Percentiles rank a stretch among this genome's conserved stretches.
Evolutionary conservation across 2,329 filamentous ascomycete genomes (phyloP).

Genomic region (Huntiella decipiens): DNA sequence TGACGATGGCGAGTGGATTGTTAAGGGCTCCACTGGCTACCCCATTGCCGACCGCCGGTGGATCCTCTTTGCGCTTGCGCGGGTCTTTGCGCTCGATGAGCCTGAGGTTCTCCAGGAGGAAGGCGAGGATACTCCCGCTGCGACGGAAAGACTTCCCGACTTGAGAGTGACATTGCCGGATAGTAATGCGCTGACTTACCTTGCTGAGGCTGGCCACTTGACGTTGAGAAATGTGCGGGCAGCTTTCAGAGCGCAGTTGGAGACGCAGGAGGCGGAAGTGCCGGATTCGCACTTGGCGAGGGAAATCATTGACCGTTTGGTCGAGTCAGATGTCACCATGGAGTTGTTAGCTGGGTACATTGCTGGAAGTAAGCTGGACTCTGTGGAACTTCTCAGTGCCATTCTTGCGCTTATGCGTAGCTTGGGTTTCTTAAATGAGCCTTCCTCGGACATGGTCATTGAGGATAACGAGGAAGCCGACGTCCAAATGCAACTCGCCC

Average conservation of each 20-base stretch:
- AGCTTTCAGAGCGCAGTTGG: slow-evolving; percentile 32
- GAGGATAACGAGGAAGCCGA: slow-evolving; percentile 11
- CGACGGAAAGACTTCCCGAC: slow-evolving; percentile 10
- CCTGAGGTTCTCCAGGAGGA: slow-evolving; percentile 19
- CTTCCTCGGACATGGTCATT: not conserved
- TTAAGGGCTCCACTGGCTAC: slow-evolving; percentile 27
- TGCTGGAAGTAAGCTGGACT: slow-evolving; percentile 43
- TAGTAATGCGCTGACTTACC: slow-evolving; percentile 37
- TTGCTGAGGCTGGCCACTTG: slow-evolving; percentile 40
- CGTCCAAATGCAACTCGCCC: slow-evolving; percentile 36
- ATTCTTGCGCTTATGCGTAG: slow-evolving; percentile 50
- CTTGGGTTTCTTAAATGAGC: slow-evolving; percentile 37
- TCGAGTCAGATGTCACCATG: slow-evolving; percentile 48
- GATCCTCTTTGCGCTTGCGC: slow-evolving; percentile 43
- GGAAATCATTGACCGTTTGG: slow-evolving; percentile 42
- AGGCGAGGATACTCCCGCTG: slow-evolving; percentile 22
- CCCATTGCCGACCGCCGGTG: slow-evolving; percentile 43
- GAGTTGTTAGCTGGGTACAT: slow-evolving; percentile 48
- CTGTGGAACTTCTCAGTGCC: slow-evolving; percentile 46
- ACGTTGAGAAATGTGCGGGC: slow-evolving; percentile 39
- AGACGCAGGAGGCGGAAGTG: slow-evolving; percentile 19
- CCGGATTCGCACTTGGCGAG: slow-evolving; percentile 30
- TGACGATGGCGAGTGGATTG: slow-evolving; percentile 16
- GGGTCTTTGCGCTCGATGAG: slow-evolving; percentile 37
- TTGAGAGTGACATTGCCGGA: slow-evolving; percentile 25